Evolutionary conservation across 257 asterid species (phyloP).

Genomic region (Orobanche coerulescens): DNA sequence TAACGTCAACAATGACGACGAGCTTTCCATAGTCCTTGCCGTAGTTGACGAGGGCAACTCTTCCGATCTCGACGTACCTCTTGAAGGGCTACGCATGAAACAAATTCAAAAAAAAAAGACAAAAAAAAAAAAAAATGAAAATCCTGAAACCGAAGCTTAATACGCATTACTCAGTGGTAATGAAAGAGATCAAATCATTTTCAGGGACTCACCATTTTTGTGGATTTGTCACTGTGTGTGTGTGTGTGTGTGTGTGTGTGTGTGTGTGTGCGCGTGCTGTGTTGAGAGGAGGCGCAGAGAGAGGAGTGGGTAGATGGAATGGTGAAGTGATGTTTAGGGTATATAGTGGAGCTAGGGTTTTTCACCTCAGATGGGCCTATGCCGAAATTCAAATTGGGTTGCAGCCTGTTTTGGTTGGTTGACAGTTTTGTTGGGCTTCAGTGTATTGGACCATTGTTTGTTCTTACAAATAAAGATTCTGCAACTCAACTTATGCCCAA

Average conservation of each 20-base stretch:
- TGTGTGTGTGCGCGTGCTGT: conserved; percentile 18
- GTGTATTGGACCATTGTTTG: background rate
- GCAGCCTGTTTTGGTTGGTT: background rate
- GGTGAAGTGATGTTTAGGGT: background rate
- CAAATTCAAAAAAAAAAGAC: background rate
- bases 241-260: conserved; percentile 18
- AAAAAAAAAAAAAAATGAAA: background rate
- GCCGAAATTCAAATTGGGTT: background rate
- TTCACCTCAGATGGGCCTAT: background rate
- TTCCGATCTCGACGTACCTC: conserved; percentile 78
- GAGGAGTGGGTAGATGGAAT: background rate
- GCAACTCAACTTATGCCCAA: too few relatives aligned
- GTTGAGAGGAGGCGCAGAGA: conserved; percentile 24
- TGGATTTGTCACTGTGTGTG: conserved; percentile 4
- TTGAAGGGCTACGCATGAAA: conserved; percentile 53
- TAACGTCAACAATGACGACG: conserved; percentile 66
- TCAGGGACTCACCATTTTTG: conserved; percentile 31
- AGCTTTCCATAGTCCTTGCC: conserved; percentile 67
- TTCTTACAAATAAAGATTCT: background rate
- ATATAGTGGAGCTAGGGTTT: conserved; percentile 23
- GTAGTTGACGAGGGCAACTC: conserved; percentile 70
- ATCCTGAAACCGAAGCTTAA: too few relatives aligned
- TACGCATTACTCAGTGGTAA: background rate
- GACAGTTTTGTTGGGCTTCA: background rate
- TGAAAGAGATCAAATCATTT: background rate